Base-by-base conservation (phyloP, 768 basidiomycete genomes). In the Leccinellum albellum region DNA sequence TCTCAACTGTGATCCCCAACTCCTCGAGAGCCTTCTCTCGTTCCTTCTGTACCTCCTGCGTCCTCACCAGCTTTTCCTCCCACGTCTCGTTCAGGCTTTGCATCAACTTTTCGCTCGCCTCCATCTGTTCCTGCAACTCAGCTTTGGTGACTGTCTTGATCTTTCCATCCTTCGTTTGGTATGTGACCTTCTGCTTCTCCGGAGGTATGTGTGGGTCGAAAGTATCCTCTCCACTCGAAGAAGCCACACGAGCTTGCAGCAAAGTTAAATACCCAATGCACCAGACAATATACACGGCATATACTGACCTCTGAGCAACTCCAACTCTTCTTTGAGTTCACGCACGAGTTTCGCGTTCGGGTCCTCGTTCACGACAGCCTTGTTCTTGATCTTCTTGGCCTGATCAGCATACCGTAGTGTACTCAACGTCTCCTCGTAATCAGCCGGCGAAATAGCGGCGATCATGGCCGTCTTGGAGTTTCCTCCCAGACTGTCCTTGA, bases 351-450 rank as follows among this genome's bases (percentile, higher is more conserved):
- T 98, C 69, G 96, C 96, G 66, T 98, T 99, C 31, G 97, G 97
- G 82, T 99, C 97, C 77, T 99, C 97, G 75, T 99, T 99, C 62
- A 99, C 91, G 57, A 98, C 86, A 15, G 97, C 96, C 78, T 98
- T 96, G 75, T 98, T 99, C 86, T 95, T 98, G 76, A 99, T 99
- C 87, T 96, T 96, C 88, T 99, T 99, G 32, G 96, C 95, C 71
- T 93, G 93, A 79, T 97, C 94, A 64, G 97, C 97, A 74, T 99
- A 98, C 6, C 97, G 89, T 57, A 99, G 78, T 2, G 96, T 98
- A 74, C 93, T 93, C 59, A 98, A 78, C 15, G 96, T 98, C 73
- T 98, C 96, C 63, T 98, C 96, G 68, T 98, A 98, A 75, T 98
- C 94, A 47, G 94, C 95, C n/a, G 94, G 95, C 46, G 94, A 87